Evolutionary conservation across 306 rosid species (phyloP), one percentile per base, ranked within the genome.

Genomic region (Cucurbita ficifolia): DNA sequence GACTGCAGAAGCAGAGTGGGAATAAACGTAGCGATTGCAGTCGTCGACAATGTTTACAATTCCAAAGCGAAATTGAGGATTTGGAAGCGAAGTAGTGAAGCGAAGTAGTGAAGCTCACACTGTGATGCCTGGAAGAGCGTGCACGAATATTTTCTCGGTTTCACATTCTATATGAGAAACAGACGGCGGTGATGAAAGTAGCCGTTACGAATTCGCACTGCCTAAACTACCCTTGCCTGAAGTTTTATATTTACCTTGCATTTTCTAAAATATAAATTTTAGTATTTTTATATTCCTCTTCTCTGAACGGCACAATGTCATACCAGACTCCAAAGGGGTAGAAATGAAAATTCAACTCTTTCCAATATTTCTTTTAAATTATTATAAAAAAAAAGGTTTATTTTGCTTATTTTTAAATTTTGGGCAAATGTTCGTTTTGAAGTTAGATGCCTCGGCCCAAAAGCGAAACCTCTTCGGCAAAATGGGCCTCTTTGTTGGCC

Each of bases 151-250:
- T 50, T 61, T 61, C 14, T 61, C 48, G 22, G 24, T 63, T 29
- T 2, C 33, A 29, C 33, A 29, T 29, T 29, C 33, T 29, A 29
- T 29, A 29, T 29, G 33, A 29, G 33, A 29, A 29, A 29, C 70
- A n/a, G 36, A 63, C 70, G 70, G 70, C 70, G 33, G 70, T 39
- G 50, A 58, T 38, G 51, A 38, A 63, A 67, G 54, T 67, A 67
- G 72, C 53, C 72, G 72, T 67, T 67, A 45, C 72, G 9, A 19
- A 21, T 67, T 21, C 0, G 5, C 11, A 12, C 72, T 67, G 38
- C 54, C 53, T 11, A 45, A 67, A 43, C 17, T 67, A n/a, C 72
- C 72, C 72, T 13, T 45, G 3, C n/a, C n/a, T 10, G 6, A 39
- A 39, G 24, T 40, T 10, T n/a, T 18, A 40, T 64, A 64, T 40